phyloP scores from a whole-genome alignment of 2,329 filamentous ascomycete species.

The Cercospora sp. region DNA sequence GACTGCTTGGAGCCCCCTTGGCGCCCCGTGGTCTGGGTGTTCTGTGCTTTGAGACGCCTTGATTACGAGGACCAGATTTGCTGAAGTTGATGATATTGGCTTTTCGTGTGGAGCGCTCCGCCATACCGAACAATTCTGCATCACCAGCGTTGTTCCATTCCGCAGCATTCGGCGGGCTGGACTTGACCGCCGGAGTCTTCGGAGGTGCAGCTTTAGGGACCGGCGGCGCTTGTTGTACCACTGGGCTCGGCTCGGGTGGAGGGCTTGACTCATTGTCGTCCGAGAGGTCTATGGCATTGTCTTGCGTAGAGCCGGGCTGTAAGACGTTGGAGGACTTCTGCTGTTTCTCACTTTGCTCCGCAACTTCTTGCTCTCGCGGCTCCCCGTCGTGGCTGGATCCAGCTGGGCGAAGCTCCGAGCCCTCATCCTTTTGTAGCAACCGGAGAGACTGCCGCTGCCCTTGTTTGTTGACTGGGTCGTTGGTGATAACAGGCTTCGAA shows the following conservation, averaged over 20 bases:
- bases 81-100: constrained; percentile 34
- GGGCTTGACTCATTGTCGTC: constrained; percentile 13
- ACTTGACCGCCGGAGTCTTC: constrained; percentile 7
- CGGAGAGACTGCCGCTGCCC: background rate
- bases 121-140: background rate
- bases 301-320: background rate
- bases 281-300: constrained; percentile 8
- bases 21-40: background rate
- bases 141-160: constrained; percentile 20
- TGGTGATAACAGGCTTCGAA: background rate
- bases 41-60: constrained; percentile 26
- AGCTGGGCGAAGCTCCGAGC: background rate
- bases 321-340: background rate
- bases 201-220: background rate
- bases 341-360: background rate
- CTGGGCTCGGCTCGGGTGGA: background rate
- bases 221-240: background rate
- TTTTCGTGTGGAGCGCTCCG: constrained; percentile 25
- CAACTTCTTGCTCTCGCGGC: background rate
- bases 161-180: constrained; percentile 21
- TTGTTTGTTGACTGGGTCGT: background rate
- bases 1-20: background rate
- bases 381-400: background rate
- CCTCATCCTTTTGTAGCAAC: background rate
- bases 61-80: constrained; percentile 37